phyloP scores from a whole-genome alignment of 116 monocot species.

The Papilionanthe hybrid region DNA sequence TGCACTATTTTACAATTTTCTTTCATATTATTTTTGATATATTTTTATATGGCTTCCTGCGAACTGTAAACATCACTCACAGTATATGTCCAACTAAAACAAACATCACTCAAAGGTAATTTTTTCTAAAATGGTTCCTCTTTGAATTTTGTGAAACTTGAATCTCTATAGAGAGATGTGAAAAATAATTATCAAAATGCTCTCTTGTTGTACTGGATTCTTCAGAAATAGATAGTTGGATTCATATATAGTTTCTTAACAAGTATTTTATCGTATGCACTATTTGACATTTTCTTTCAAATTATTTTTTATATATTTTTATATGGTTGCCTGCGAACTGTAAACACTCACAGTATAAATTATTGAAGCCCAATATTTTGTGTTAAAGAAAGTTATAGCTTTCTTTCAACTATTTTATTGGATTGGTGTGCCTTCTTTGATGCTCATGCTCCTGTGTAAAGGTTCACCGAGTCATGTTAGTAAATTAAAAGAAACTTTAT shows the following conservation, averaged over 20 bases:
- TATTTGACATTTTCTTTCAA: background rate
- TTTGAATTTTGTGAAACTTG: no score
- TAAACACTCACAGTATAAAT: background rate
- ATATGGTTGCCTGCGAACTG: background rate
- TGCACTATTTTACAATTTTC: background rate
- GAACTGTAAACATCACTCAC: background rate
- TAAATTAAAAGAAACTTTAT: background rate
- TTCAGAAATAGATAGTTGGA: no score
- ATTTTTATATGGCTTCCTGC: background rate
- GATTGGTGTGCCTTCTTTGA: no score
- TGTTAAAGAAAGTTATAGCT: background rate
- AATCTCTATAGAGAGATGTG: no score
- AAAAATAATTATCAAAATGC: no score
- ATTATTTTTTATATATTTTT: background rate
- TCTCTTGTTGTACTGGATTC: no score
- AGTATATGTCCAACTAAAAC: background rate
- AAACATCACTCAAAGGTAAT: background rate
- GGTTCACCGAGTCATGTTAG: background rate
- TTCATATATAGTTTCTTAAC: no score
- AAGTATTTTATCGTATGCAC: background rate
- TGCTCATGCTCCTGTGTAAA: background rate
- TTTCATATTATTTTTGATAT: background rate
- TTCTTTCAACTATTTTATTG: background rate
- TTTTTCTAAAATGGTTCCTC: no score
- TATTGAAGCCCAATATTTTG: background rate